Evolutionary conservation across 352 stramenopile genomes (phyloP).

Genomic region (Pythium myriotylum): DNA sequence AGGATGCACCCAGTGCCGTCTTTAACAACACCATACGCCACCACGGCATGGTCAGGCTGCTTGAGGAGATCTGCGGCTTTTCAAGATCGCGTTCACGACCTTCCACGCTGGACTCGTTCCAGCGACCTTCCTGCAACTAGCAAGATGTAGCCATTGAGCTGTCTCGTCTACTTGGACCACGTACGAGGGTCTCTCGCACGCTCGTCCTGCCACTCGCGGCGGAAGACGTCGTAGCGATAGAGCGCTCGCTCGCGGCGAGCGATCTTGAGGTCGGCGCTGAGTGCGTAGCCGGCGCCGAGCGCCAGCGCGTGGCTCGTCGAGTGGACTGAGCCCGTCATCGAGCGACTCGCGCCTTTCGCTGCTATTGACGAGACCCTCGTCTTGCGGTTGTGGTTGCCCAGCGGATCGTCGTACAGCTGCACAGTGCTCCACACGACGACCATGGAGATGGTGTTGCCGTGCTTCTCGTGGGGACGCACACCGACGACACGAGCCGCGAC

Average conservation of each 20-base stretch:
- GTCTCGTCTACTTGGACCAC: constrained; percentile 42
- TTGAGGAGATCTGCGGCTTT: background rate
- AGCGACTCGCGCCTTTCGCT: background rate
- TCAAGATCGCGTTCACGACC: constrained; percentile 20
- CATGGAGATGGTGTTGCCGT: constrained; percentile 61
- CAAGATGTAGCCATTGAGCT: constrained; percentile 2
- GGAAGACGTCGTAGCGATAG: constrained; percentile 81
- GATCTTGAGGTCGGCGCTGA: constrained; percentile 68
- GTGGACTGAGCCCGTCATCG: constrained; percentile 35
- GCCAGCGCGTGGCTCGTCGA: constrained; percentile 38
- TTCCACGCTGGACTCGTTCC: constrained; percentile 3
- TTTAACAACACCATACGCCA: constrained; percentile 16
- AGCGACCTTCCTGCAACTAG: background rate
- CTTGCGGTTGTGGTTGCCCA: constrained; percentile 17
- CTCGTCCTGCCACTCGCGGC: constrained; percentile 73
- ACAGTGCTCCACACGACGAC: constrained; percentile 79
- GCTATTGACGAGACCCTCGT: too few relatives aligned
- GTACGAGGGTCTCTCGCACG: constrained; percentile 53
- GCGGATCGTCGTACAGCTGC: constrained; percentile 64
- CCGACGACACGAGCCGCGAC: constrained; percentile 64
- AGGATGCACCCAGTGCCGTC: constrained; percentile 21
- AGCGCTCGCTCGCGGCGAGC: constrained; percentile 58
- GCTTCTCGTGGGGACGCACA: constrained; percentile 38
- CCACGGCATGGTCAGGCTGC: constrained; percentile 14
- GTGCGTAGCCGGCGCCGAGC: constrained; percentile 29